Percentiles rank a stretch among this genome's conserved stretches.
phyloP scores from a whole-genome alignment of 2,329 filamentous ascomycete genomes.

The Ceratocystis diversiconidia region DNA sequence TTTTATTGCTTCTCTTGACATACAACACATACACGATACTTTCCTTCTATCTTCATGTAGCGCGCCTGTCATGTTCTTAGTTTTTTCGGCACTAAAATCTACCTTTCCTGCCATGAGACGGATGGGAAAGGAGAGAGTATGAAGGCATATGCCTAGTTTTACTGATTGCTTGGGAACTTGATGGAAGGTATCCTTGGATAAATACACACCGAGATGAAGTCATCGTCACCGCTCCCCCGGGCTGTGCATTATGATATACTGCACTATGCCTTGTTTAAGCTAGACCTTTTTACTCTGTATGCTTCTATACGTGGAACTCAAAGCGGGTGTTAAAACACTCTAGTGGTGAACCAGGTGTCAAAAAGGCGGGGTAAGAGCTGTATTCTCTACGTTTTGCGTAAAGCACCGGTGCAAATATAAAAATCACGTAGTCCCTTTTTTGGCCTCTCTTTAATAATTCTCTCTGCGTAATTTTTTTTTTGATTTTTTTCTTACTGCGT shows the following conservation, averaged over 20 bases:
- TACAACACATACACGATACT: too few species aligned
- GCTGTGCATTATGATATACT: not conserved
- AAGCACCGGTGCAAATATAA: not conserved
- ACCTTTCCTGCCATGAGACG: not conserved
- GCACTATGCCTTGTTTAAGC: not conserved
- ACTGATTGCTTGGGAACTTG: not conserved
- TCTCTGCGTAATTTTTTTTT: not conserved
- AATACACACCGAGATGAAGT: not conserved
- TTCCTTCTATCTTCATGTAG: not conserved
- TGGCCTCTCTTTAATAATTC: not conserved
- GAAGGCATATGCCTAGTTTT: not conserved
- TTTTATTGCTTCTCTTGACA: not conserved
- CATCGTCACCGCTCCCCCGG: not conserved
- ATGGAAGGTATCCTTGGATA: not conserved
- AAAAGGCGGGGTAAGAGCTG: not conserved
- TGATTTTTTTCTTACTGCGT: not conserved
- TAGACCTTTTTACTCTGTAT: not conserved
- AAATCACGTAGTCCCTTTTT: not conserved
- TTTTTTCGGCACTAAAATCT: not conserved
- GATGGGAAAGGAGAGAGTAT: not conserved
- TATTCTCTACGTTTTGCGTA: not conserved
- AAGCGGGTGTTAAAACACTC: too few species aligned
- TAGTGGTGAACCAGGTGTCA: not conserved
- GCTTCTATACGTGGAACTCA: not conserved
- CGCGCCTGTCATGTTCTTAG: not conserved